These are phyloP conservation scores for Eutypa lata DNA, from an alignment of 2,329 filamentous ascomycete genomes.

Conservation along the genomic window DNA sequence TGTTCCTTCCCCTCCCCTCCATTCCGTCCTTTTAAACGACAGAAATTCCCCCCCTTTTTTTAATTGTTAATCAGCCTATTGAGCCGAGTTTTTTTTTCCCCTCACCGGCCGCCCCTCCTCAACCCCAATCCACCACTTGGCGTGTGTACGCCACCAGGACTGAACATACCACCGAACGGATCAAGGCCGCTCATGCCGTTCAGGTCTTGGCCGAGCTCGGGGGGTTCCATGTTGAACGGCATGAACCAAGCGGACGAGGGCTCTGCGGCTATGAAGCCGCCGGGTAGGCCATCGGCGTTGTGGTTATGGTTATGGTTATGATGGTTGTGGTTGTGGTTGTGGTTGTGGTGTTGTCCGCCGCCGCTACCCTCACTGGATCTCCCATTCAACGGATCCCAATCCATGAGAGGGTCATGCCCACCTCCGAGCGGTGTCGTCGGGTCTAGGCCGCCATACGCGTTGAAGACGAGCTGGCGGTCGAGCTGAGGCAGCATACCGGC, in stretches of 20 bases:
- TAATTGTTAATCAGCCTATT: too few species aligned
- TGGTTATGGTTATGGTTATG: slow-evolving; percentile 1
- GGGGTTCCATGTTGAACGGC: slow-evolving; percentile 86
- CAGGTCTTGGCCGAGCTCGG: slow-evolving; percentile 53
- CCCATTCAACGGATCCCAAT: slow-evolving; percentile 39
- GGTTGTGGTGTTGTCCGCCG: not conserved
- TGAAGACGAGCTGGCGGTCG: slow-evolving; percentile 73
- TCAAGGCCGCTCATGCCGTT: slow-evolving; percentile 43
- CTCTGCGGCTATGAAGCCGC: slow-evolving; percentile 32
- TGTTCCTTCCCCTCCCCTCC: too few species aligned
- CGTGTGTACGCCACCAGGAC: slow-evolving; percentile 34
- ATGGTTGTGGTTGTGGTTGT: slow-evolving; percentile 8
- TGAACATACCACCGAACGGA: slow-evolving; percentile 48
- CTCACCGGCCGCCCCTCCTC: slow-evolving; percentile 23
- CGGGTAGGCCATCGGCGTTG: slow-evolving; percentile 19
- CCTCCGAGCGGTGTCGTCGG: slow-evolving; percentile 24
- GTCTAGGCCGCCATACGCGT: slow-evolving; percentile 61
- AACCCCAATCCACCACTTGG: slow-evolving; percentile 24
- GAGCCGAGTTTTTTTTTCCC: too few species aligned
- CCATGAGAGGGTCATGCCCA: slow-evolving; percentile 39
- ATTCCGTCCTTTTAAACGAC: too few species aligned
- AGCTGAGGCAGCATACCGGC: slow-evolving; percentile 62
- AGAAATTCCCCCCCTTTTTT: too few species aligned
- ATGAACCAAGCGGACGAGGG: slow-evolving; percentile 79
- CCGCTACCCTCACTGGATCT: slow-evolving; percentile 25